Percentiles rank a stretch among this genome's conserved stretches.
These are phyloP conservation scores for Suhomyces faveliae DNA, from an alignment of 805 yeast genomes.

Conservation along the genomic window DNA sequence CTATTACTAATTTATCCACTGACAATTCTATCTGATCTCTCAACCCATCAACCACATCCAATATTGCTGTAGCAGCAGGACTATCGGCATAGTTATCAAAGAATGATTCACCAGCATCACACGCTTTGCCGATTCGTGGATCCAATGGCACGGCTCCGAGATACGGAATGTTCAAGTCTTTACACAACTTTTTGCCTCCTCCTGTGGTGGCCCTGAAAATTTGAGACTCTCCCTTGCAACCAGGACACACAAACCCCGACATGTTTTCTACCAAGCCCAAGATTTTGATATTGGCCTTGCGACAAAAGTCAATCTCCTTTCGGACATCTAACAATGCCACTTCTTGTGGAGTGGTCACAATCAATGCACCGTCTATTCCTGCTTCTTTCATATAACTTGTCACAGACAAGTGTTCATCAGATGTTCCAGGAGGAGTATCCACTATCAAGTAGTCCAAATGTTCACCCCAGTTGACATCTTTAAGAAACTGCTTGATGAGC, in stretches of 20 bases:
- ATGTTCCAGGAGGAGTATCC: slow-evolving; percentile 98
- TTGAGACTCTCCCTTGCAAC: slow-evolving; percentile 83
- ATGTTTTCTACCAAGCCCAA: slow-evolving; percentile 94
- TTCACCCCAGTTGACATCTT: slow-evolving; percentile 94
- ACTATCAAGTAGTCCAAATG: slow-evolving; percentile 77
- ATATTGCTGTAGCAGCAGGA: slow-evolving; percentile 85
- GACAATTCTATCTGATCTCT: slow-evolving; percentile 15
- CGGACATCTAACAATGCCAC: slow-evolving; percentile 93
- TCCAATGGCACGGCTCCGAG: slow-evolving; percentile 94
- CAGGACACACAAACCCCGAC: slow-evolving; percentile 98
- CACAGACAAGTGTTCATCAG: slow-evolving; percentile 93
- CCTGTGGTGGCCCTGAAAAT: slow-evolving; percentile 96
- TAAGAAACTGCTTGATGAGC: slow-evolving; percentile 86
- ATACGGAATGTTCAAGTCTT: slow-evolving; percentile 74
- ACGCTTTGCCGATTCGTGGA: slow-evolving; percentile 86
- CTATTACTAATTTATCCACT: background rate
- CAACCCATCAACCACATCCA: slow-evolving; percentile 75
- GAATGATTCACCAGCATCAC: slow-evolving; percentile 85
- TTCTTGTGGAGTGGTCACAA: slow-evolving; percentile 97
- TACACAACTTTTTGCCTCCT: slow-evolving; percentile 83
- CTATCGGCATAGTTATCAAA: slow-evolving; percentile 83
- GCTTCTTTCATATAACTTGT: slow-evolving; percentile 83
- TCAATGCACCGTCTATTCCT: slow-evolving; percentile 92
- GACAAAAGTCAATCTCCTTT: slow-evolving; percentile 92
- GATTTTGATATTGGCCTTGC: slow-evolving; percentile 81